Conservation (phyloP, 306 rosid species). For the Inga leiocalycina region DNA sequence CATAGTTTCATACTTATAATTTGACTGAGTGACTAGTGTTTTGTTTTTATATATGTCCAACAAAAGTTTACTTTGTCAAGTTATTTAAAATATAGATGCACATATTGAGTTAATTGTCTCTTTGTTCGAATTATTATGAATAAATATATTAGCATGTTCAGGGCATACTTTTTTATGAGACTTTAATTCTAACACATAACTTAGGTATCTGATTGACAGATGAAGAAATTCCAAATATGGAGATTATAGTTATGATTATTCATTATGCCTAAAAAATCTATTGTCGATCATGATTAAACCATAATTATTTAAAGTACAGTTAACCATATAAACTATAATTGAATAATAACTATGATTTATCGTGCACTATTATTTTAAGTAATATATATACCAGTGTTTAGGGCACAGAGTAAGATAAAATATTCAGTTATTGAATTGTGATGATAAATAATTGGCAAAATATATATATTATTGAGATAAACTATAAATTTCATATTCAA, state of each 20-base stretch:
- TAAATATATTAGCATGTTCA: neutral
- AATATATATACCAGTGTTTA: neutral
- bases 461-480: neutral
- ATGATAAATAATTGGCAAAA: neutral
- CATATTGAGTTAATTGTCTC: neutral
- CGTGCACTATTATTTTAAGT: neutral
- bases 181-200: neutral
- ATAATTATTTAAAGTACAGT: neutral
- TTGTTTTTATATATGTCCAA: neutral
- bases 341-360: neutral
- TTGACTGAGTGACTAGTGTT: neutral
- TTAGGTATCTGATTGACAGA: neutral
- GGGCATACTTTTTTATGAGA: neutral
- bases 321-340: neutral
- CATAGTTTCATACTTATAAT: neutral
- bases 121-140: neutral
- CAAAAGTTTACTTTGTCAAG: neutral
- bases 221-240: neutral
- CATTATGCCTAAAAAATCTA: neutral
- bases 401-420: neutral
- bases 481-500: neutral
- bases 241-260: neutral
- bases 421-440: neutral
- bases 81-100: no score
- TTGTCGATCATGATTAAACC: neutral